Evolutionary conservation across 306 rosid genomes (phyloP), one percentile per base, ranked within the genome.

Genomic region (Cyamopsis tetragonoloba): DNA sequence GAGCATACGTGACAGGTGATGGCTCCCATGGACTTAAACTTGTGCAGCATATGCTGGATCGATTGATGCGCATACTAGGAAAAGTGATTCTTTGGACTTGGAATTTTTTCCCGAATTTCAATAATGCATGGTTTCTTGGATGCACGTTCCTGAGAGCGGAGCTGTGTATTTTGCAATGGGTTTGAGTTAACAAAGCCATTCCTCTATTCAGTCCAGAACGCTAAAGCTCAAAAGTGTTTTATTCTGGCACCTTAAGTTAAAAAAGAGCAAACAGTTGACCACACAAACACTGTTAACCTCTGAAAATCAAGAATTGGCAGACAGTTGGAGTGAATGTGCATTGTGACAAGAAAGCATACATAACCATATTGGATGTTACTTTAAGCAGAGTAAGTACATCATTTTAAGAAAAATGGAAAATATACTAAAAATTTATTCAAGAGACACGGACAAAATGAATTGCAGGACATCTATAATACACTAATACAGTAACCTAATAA

Each of bases 11-110:
- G 66, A 84, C 77, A 1, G 95, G 86, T 3, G 91, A 71, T 67
- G 90, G 74, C 66, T 87, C 95, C 95, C 90, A 87, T 30, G 85
- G 88, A 57, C 87, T 81, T 71, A 81, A 48, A 73, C 85, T 75
- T 50, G 95, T 48, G 80, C 88, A 83, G 85, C 80, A 65, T 77
- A 85, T 19, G 41, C 73, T 44, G 50, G 88, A 64, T 26, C 22
- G 34, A 20, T 74, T 87, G 27, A 60, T 35, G 69, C 17, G 82
- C 70, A 62, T 42, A 38, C 61, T 15, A 31, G 79, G 82, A 26
- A 79, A 68, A 23, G 56, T 14, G 15, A 44, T 59, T 42, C 68
- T 50, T n/a, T 32, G 80, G 60, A 67, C 50, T 44, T 51, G 84
- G 56, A 72, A 70, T 20, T 38, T 23, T 43, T 75, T 83, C 48